phyloP scores from a whole-genome alignment of 2,329 filamentous ascomycete genomes.

The Calonectria henricotiae region DNA sequence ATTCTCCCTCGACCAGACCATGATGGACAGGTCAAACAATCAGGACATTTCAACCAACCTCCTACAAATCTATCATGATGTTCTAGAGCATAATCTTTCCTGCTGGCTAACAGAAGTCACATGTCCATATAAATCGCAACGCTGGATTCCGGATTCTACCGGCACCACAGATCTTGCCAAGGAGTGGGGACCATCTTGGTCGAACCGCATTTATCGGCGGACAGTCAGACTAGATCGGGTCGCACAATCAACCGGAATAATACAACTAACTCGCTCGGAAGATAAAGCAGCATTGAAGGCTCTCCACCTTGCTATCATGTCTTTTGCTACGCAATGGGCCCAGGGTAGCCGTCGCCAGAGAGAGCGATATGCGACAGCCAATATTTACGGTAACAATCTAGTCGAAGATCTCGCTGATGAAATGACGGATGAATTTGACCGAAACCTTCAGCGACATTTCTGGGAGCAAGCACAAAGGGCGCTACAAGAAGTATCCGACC shows the following conservation, averaged over 20 bases:
- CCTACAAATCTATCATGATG: constrained; percentile 49
- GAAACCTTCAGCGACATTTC: constrained; percentile 55
- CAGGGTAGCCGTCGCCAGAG: constrained; percentile 52
- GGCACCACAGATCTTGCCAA: constrained; percentile 26
- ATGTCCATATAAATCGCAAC: constrained; percentile 47
- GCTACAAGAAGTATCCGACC: constrained; percentile 55
- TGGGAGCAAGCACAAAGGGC: constrained; percentile 59
- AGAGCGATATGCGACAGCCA: constrained; percentile 38
- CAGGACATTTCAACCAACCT: constrained; percentile 49
- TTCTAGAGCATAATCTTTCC: constrained; percentile 49
- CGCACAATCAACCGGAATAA: constrained; percentile 45
- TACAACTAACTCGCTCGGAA: constrained; percentile 42
- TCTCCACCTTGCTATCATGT: constrained; percentile 49
- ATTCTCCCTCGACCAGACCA: constrained; percentile 47
- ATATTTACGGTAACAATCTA: constrained; percentile 21
- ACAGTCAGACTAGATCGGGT: constrained; percentile 48
- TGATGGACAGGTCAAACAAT: constrained; percentile 49
- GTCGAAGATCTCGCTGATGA: constrained; percentile 45
- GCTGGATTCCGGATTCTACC: constrained; percentile 28
- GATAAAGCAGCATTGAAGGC: constrained; percentile 44
- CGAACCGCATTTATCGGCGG: constrained; percentile 50
- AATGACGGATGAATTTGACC: constrained; percentile 58
- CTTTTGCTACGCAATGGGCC: constrained; percentile 51
- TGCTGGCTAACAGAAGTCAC: constrained; percentile 51
- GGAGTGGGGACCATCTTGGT: constrained; percentile 50